These are phyloP conservation scores for Tricholoma saponaceum DNA, from an alignment of 768 basidiomycete species.

Conservation along the genomic window DNA sequence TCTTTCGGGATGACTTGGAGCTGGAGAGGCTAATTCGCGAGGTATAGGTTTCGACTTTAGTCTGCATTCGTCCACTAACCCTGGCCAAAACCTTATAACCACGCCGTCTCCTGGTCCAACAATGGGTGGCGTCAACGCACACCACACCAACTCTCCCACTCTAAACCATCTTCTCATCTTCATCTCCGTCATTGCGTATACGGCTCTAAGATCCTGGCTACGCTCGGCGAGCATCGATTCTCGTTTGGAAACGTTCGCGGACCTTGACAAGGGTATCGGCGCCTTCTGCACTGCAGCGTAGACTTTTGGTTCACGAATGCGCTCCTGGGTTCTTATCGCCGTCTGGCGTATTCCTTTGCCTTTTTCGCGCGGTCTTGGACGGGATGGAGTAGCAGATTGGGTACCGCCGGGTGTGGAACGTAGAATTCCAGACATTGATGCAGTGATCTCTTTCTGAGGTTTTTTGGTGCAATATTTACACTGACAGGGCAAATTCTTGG, in stretches of 20 bases:
- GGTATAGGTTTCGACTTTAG: conserved; percentile 43
- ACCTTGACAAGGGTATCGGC: conserved; percentile 23
- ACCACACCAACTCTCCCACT: conserved; percentile 71
- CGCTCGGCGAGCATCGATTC: conserved; percentile 57
- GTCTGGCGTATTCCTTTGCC: conserved; percentile 20
- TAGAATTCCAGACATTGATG: conserved; percentile 42
- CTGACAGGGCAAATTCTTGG: conserved; percentile 45
- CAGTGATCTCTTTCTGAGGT: conserved; percentile 66
- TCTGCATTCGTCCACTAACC: conserved; percentile 54
- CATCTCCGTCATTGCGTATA: conserved; percentile 40
- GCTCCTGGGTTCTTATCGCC: conserved; percentile 16
- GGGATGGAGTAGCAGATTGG: conserved; percentile 23
- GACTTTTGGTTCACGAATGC: conserved; percentile 23
- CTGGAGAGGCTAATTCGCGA: conserved; percentile 6
- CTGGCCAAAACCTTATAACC: conserved; percentile 72
- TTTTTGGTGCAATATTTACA: conserved; percentile 79
- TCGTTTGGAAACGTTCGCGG: conserved; percentile 31
- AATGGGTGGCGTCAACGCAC: conserved; percentile 50
- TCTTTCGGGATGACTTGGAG: conserved; percentile 2
- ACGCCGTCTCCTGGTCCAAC: conserved; percentile 30
- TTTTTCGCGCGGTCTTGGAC: conserved; percentile 15
- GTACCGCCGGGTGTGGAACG: conserved; percentile 17
- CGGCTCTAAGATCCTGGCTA: conserved; percentile 58
- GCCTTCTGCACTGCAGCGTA: conserved; percentile 41
- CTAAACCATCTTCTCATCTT: conserved; percentile 59